Conservation (phyloP, 495 filamentous ascomycete genomes). For the Xylaria sp. region DNA sequence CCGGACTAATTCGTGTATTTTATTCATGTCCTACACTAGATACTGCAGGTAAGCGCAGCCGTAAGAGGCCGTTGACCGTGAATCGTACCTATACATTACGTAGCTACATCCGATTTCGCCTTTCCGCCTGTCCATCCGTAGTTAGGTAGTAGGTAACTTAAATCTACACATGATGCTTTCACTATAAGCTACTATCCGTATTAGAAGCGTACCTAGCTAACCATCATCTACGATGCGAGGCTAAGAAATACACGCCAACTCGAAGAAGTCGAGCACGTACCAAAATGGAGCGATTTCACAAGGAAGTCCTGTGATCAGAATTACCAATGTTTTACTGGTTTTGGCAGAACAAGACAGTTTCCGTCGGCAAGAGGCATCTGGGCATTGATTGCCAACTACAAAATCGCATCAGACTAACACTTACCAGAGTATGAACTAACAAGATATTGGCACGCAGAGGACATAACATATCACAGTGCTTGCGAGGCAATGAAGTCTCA, state of each 20-base stretch:
- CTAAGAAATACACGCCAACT: not conserved
- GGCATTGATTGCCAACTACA: not conserved
- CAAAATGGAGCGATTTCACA: not conserved
- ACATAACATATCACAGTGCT: not conserved
- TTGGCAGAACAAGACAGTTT: not conserved
- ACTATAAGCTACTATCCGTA: not conserved
- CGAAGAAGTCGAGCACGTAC: not conserved
- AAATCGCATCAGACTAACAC: not conserved
- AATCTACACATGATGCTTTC: not conserved
- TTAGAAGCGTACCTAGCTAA: not conserved
- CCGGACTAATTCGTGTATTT: not conserved
- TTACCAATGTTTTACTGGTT: not conserved
- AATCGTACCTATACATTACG: not conserved
- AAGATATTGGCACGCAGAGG: not conserved
- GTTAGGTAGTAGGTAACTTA: too few relatives aligned
- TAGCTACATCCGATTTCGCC: not conserved
- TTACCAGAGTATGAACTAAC: not conserved
- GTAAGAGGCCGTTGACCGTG: not conserved
- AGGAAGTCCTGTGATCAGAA: not conserved
- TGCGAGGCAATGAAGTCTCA: not conserved
- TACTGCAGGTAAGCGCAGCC: not conserved
- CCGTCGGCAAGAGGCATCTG: not conserved
- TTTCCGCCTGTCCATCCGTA: not conserved
- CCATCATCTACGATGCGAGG: too few relatives aligned
- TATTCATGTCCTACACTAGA: not conserved